Conservation (phyloP, 768 basidiomycete genomes). For the Kwoniella newhampshirensis region DNA sequence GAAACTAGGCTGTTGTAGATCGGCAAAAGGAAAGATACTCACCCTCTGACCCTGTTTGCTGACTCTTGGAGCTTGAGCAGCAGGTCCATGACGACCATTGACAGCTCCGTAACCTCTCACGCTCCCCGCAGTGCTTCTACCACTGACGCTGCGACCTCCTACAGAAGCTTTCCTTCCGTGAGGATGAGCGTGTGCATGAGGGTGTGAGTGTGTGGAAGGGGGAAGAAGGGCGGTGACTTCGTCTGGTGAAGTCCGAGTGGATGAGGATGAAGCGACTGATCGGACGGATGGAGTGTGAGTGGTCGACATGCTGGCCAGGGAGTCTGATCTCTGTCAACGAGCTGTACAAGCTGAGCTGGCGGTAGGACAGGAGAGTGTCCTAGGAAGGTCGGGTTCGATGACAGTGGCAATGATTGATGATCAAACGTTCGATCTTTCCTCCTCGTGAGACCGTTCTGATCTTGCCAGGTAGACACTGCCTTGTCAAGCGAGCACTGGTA, state of each 20-base stretch:
- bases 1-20: neutral
- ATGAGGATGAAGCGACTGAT: conserved; percentile 18
- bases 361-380: no score
- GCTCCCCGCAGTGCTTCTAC: conserved; percentile 36
- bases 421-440: no score
- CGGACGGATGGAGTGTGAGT: conserved; percentile 6
- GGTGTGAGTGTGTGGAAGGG: conserved; percentile 17
- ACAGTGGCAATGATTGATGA: no score
- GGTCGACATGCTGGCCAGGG: neutral
- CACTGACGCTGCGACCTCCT: conserved; percentile 33
- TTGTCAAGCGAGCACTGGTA: no score
- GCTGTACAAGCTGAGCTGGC: no score
- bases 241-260: conserved; percentile 10
- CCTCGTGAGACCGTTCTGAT: no score
- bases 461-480: no score
- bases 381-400: no score
- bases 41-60: conserved; percentile 48
- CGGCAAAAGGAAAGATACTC: neutral
- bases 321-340: no score
- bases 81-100: conserved; percentile 28
- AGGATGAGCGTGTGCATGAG: conserved; percentile 9
- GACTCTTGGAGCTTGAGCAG: conserved; percentile 43
- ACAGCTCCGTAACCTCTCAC: conserved; percentile 38
- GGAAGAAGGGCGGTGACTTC: conserved; percentile 43
- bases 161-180: conserved; percentile 36